Evolutionary conservation across 116 monocot genomes (phyloP), one percentile per base, ranked within the genome.

Genomic region (Posidonia oceanica): DNA sequence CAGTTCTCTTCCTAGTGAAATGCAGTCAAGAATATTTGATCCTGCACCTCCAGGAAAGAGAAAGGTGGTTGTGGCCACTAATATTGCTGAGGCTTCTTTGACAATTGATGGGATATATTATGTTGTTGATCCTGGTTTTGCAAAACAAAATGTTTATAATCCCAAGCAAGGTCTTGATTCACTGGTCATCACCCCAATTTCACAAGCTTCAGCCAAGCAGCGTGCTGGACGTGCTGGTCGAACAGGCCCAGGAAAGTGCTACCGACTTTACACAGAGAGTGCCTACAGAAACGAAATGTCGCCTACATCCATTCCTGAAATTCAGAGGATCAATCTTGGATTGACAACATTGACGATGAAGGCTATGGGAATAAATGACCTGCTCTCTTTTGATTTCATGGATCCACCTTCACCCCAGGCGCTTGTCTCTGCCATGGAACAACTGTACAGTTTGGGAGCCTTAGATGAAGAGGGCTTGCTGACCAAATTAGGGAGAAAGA

Each of bases 121-220:
- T 79, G 94, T 94, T 52, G 83, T 96, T 61, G 96, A 96, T 78
- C 96, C 96, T 77, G 96, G 96, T 10, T 96, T 96, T 77, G 91
- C 96, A 36, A 96, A 96, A 73, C 86, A 86, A 42, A 96, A 91
- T 80, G 88, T 96, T 4, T 91, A 96, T 61, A 91, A 96, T 59
- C 89, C 96, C 18, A 96, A 96, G 63, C 84, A 85, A 75, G 96
- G 96, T 2, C 83, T 96, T 52, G 96, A 96, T 78, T 96, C 91
- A n/a, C 64, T 96, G 22, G 81, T 96, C 61, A 96, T 96, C 39
- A 91, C 96, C 64, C 96, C 91, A 2, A 96, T 96, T 64, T 96
- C 96, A 15, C 96, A 96, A 78, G 96, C 96, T 67, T 96, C 96
- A 42, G 96, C 96, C n/a, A 96, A 96, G 82, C 96, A 96, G 67